A percentile compares a stretch with the other conserved stretches of the same genome.
Evolutionary conservation across 2,329 filamentous ascomycete genomes (phyloP).

Genomic region (Magnaporthiopsis incrustans): DNA sequence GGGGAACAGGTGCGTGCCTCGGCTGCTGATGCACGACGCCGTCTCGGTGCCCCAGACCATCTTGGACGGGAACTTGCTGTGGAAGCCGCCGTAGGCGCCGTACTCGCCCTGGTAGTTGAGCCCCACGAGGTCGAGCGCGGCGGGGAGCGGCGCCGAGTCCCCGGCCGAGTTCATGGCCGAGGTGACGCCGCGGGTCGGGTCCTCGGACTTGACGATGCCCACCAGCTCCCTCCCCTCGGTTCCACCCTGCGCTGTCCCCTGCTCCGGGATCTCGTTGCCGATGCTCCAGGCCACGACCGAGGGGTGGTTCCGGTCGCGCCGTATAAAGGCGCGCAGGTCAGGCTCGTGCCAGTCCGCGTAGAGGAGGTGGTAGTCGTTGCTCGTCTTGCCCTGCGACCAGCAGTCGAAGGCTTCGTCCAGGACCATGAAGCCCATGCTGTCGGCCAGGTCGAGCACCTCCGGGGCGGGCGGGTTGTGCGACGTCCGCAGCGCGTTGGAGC

Average conservation of each 20-base stretch:
- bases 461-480: conserved; percentile 46
- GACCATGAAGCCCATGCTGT: conserved; percentile 40
- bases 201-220: conserved; percentile 36
- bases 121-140: conserved; percentile 36
- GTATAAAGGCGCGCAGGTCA: conserved; percentile 40
- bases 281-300: conserved; percentile 44
- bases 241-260: conserved; percentile 25
- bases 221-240: conserved; percentile 26
- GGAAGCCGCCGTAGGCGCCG: conserved; percentile 28
- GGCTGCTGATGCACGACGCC: conserved; percentile 37
- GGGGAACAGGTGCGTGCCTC: conserved; percentile 45
- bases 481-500: conserved; percentile 40
- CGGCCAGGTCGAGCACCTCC: conserved; percentile 40
- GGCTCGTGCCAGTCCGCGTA: conserved; percentile 46
- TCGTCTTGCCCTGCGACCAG: conserved; percentile 36
- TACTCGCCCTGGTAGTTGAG: conserved; percentile 51
- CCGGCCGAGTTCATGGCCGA: conserved; percentile 37
- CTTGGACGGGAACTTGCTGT: conserved; percentile 35
- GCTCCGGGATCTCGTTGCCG: conserved; percentile 46
- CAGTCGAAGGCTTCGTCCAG: conserved; percentile 46
- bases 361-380: conserved; percentile 41
- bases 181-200: conserved; percentile 36
- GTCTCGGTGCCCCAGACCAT: conserved; percentile 35
- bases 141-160: conserved; percentile 29
- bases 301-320: conserved; percentile 47